Evolutionary conservation across 768 basidiomycete genomes (phyloP).

Genomic region (Suillus placidus): DNA sequence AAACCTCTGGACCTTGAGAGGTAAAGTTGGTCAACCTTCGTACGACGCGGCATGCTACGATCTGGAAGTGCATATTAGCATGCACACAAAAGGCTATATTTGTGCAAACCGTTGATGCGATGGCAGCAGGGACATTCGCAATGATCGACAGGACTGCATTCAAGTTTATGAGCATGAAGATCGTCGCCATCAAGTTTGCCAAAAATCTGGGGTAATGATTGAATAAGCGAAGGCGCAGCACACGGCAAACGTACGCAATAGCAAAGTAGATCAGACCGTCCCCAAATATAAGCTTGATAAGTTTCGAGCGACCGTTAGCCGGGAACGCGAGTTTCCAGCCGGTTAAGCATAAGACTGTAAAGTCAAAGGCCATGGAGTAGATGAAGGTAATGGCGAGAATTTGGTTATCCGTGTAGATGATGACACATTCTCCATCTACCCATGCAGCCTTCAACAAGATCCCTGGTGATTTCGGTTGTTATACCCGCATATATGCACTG

Average conservation of each 20-base stretch:
- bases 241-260: constrained; percentile 56
- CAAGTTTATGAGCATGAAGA: constrained; percentile 68
- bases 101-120: constrained; percentile 61
- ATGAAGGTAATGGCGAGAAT: constrained; percentile 70
- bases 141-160: constrained; percentile 78
- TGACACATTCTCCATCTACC: constrained; percentile 54
- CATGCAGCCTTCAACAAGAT: constrained; percentile 62
- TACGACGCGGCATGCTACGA: constrained; percentile 65
- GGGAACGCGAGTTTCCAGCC: constrained; percentile 59
- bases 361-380: constrained; percentile 75
- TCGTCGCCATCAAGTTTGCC: constrained; percentile 61
- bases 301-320: constrained; percentile 51
- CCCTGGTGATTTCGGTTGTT: constrained; percentile 36
- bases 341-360: constrained; percentile 61
- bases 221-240: constrained; percentile 1
- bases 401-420: constrained; percentile 58
- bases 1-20: constrained; percentile 48
- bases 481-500: constrained; percentile 10
- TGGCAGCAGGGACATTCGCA: constrained; percentile 71
- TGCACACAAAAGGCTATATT: not conserved
- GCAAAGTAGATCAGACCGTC: constrained; percentile 74
- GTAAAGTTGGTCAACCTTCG: constrained; percentile 66
- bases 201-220: constrained; percentile 51
- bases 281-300: constrained; percentile 67
- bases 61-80: constrained; percentile 40